Base-by-base conservation (phyloP, 257 asterid genomes). In the Solanum stenotomum region DNA sequence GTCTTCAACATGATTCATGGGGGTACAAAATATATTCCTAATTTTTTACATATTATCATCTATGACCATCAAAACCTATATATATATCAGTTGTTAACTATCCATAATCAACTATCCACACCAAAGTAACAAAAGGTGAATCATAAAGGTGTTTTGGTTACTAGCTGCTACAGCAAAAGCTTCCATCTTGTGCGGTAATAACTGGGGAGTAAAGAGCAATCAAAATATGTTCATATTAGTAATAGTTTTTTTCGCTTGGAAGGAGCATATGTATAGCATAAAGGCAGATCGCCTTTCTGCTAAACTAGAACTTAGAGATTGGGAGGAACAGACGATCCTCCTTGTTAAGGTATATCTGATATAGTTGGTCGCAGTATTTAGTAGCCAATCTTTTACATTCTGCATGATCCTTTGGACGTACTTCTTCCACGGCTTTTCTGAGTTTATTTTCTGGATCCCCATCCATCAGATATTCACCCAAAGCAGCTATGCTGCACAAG, bases 391-490 rank as follows among this genome's bases (percentile, higher is more conserved):
- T 71, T 86, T 86, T 75, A 31, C 88, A 86, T 68, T 68, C 83
- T 27, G 38, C 84, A 71, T 40, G 81, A 70, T 68, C 86, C 16
- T 89, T 90, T 14, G 90, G 91, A 33, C 83, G 83, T 15, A 92
- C 92, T 85, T 92, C 94, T 5, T 37, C 31, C 35, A 85, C 91
- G 3, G 90, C 86, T 90, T 90, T 92, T 79, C 83, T 89, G 61
- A 88, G 86, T 77, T 72, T 88, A 27, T 83, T 74, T 61, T 85
- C 84, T 13, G 59, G 74, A 88, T 89, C 91, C 14, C 91, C 91
- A 37, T 85, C 89, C 10, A 87, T 81, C 83, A 92, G 85, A 87
- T 92, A 92, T 88, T 90, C 81, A 3, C 89, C 92, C 90, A 92
- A 87, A 79, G 81, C 84, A 29, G 46, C n/a, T 10, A 87, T 90